Evolutionary conservation across 2,329 filamentous ascomycete genomes (phyloP).

Genomic region (Pseudocercospora pini-densiflorae): DNA sequence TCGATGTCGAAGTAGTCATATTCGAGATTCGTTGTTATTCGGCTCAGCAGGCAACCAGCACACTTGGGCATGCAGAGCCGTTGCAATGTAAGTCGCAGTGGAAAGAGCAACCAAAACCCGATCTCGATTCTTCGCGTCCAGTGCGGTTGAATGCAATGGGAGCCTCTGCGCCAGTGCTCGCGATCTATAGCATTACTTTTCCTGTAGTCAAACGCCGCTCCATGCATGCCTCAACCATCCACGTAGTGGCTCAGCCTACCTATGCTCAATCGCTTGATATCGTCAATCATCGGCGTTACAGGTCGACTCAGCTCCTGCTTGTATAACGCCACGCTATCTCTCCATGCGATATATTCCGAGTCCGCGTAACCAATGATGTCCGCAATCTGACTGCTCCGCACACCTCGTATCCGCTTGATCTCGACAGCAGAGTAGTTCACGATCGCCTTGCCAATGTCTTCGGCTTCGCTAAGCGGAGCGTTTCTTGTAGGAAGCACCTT

Average conservation of each 20-base stretch:
- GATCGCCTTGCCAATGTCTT: slow-evolving; percentile 83
- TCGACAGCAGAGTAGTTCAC: slow-evolving; percentile 92
- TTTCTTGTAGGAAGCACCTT: slow-evolving; percentile 71
- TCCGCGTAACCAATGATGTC: slow-evolving; percentile 86
- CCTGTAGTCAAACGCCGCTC: not conserved
- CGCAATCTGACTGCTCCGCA: slow-evolving; percentile 80
- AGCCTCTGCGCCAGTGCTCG: not conserved
- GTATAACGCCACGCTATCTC: slow-evolving; percentile 85
- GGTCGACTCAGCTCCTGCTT: slow-evolving; percentile 37
- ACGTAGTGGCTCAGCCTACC: slow-evolving; percentile 37
- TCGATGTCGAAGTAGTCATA: not conserved
- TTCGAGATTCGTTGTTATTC: too few species aligned
- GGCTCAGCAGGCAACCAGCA: not conserved
- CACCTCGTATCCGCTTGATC: slow-evolving; percentile 81
- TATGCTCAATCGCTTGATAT: slow-evolving; percentile 27
- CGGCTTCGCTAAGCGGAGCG: slow-evolving; percentile 43
- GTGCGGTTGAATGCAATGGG: slow-evolving; percentile 4
- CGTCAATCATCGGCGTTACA: slow-evolving; percentile 33
- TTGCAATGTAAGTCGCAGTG: not conserved
- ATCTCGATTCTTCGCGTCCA: not conserved
- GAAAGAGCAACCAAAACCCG: not conserved
- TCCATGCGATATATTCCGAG: slow-evolving; percentile 88
- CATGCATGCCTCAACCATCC: slow-evolving; percentile 26
- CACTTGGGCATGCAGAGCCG: not conserved
- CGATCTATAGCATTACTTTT: not conserved